Base-by-base conservation (phyloP, 345 rosid genomes). In the Syzygium aqueum region DNA sequence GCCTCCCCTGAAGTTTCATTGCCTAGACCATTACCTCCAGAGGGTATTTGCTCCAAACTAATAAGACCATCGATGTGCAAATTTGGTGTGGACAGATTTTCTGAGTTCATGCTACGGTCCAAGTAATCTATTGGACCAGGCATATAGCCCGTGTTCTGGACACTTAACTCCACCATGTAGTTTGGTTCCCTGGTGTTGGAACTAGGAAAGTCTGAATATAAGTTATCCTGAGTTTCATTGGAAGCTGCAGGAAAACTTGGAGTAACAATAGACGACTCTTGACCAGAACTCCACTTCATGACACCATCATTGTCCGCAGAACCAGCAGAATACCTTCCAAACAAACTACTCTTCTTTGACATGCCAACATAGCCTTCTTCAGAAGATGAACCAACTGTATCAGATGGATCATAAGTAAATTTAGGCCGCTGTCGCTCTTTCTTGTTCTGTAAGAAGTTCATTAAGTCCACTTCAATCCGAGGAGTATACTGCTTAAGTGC, bases 391-490 rank as follows among this genome's bases (percentile, higher is more conserved):
- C 98, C 99, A 87, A 96, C 95, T 87, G 91, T 92, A 93, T 97
- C 99, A 90, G 95, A 92, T 43, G 96, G 96, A 84, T 97, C 99
- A 92, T 96, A 94, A 46, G 92, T 92, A 33, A 98, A 95, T 92
- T 95, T 97, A 30, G 94, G 86, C 54, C 99, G 97, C 87, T 96
- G 99, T 53, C 97, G 90, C 63, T 97, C 99, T 90, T 97, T 96
- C 94, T 96, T 97, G 91, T 86, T 95, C 93, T 97, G 99, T 93
- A 97, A 89, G 91, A 92, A 96, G 94, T 96, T 97, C 93, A 97
- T 92, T 37, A 97, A 93, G 90, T 97, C 99, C 91, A 97, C 99
- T 89, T 97, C 99, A 88, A 97, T 96, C 53, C 98, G 98, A 88
- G 99, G 99, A 87, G 99, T 96, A 87, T 94, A 92, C 89, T 95